These are phyloP conservation scores for Pochonia chlamydosporia DNA, from an alignment of 2,329 filamentous ascomycete genomes.

Conservation along the genomic window DNA sequence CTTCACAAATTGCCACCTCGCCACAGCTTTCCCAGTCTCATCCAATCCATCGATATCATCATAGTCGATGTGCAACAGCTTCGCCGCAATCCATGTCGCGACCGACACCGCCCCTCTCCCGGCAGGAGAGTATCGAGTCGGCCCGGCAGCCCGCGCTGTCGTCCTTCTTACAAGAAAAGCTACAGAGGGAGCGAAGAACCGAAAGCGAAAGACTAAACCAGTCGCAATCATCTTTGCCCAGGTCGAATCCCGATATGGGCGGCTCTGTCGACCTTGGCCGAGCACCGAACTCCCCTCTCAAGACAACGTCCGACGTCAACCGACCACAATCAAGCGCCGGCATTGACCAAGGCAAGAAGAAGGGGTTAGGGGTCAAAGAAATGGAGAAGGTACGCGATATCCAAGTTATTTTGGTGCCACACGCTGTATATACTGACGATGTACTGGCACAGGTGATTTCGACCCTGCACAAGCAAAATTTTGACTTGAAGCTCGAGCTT, in stretches of 20 bases:
- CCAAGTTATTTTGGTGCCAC: neutral
- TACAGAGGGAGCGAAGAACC: constrained; percentile 44
- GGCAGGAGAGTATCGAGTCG: constrained; percentile 36
- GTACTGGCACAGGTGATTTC: constrained; percentile 50
- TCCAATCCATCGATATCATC: constrained; percentile 33
- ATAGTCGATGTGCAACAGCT: constrained; percentile 27
- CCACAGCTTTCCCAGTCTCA: constrained; percentile 29
- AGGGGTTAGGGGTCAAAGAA: constrained; percentile 58
- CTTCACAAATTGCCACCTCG: constrained; percentile 31
- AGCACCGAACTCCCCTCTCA: constrained; percentile 34
- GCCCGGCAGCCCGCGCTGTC: constrained; percentile 37
- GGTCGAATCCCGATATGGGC: constrained; percentile 30
- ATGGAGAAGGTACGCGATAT: constrained; percentile 53
- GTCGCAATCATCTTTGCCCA: constrained; percentile 24
- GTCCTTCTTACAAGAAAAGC: constrained; percentile 47
- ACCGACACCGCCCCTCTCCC: constrained; percentile 35
- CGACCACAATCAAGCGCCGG: constrained; percentile 38
- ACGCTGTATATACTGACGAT: neutral
- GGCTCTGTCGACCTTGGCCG: constrained; percentile 32
- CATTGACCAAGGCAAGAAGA: constrained; percentile 37
- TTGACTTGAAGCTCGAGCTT: constrained; percentile 68
- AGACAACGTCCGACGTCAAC: constrained; percentile 26
- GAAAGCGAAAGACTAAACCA: constrained; percentile 38
- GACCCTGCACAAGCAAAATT: constrained; percentile 68
- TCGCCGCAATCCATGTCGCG: constrained; percentile 32